A percentile compares a stretch with the other conserved stretches of the same genome.
Conservation (phyloP, 768 basidiomycete species). For the Kwoniella botswanensis region DNA sequence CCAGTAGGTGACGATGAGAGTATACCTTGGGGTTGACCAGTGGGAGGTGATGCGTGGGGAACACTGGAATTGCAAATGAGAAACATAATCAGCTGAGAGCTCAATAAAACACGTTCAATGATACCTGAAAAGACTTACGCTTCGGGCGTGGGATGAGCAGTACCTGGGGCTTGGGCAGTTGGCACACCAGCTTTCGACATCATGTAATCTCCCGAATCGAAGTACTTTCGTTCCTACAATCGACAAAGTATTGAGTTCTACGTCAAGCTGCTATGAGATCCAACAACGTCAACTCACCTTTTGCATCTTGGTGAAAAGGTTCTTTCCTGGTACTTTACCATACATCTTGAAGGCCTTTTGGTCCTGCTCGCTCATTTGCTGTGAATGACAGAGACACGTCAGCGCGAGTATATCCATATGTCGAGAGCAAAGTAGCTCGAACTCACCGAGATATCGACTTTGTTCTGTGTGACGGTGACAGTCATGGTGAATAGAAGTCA, state of each 20-base stretch:
- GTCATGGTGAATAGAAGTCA: conserved; percentile 65
- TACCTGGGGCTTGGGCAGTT: conserved; percentile 87
- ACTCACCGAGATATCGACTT: conserved; percentile 90
- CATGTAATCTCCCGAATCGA: conserved; percentile 98
- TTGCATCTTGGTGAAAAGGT: conserved; percentile 89
- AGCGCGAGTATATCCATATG: conserved; percentile 1
- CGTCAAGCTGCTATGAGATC: background rate
- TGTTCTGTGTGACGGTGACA: conserved; percentile 70
- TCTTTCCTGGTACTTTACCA: conserved; percentile 95
- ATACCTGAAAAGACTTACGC: conserved; percentile 66
- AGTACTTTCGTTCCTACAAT: conserved; percentile 92
- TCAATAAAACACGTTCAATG: too few relatives aligned
- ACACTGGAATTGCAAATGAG: conserved; percentile 65
- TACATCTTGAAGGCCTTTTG: conserved; percentile 92
- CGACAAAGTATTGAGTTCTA: background rate
- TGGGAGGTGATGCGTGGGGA: conserved; percentile 83
- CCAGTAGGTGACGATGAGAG: conserved; percentile 44
- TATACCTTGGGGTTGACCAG: conserved; percentile 54
- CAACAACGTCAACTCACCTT: conserved; percentile 65
- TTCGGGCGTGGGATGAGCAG: conserved; percentile 96
- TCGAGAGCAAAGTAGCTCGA: too few relatives aligned
- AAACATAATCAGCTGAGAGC: background rate
- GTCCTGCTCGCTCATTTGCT: conserved; percentile 88
- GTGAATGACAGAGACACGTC: conserved; percentile 30
- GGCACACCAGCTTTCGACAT: conserved; percentile 89